A percentile compares a stretch with the other conserved stretches of the same genome.
Evolutionary conservation across 2,329 filamentous ascomycete species (phyloP).

Genomic region (Claviceps sp.): DNA sequence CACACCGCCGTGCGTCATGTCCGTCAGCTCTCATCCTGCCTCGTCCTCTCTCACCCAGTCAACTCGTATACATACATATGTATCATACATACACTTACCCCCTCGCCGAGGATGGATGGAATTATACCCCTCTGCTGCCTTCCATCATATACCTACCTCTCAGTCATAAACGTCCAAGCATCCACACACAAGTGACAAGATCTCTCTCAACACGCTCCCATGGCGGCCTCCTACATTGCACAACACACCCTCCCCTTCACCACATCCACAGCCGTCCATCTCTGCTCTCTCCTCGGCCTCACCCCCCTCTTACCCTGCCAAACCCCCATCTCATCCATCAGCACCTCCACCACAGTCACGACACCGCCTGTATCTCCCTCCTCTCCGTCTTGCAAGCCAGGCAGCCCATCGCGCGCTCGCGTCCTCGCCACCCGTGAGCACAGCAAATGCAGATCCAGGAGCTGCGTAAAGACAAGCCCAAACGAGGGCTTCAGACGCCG

Average conservation of each 20-base stretch:
- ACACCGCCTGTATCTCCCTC: background rate
- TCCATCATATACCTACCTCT: too few species aligned
- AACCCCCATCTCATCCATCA: conserved; percentile 36
- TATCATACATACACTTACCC: too few species aligned
- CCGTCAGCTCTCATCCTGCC: too few species aligned
- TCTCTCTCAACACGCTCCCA: too few species aligned
- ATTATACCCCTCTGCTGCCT: too few species aligned
- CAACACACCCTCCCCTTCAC: background rate
- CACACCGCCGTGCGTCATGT: too few species aligned
- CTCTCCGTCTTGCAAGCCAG: too few species aligned
- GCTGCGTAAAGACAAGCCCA: conserved; percentile 39
- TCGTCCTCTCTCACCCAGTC: too few species aligned
- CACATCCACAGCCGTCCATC: conserved; percentile 35
- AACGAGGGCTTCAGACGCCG: conserved; percentile 33
- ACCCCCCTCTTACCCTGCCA: conserved; percentile 24
- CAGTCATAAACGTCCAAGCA: too few species aligned
- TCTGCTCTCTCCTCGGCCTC: conserved; percentile 31
- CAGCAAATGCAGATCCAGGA: conserved; percentile 42
- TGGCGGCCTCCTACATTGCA: background rate
- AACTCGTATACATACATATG: too few species aligned
- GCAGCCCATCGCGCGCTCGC: conserved; percentile 15
- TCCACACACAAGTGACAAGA: too few species aligned
- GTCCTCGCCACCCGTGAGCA: conserved; percentile 30
- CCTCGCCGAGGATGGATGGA: too few species aligned
- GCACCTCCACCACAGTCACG: conserved; percentile 35